Conservation (phyloP, 305 asterid genomes). For the Rubia tinctorum region DNA sequence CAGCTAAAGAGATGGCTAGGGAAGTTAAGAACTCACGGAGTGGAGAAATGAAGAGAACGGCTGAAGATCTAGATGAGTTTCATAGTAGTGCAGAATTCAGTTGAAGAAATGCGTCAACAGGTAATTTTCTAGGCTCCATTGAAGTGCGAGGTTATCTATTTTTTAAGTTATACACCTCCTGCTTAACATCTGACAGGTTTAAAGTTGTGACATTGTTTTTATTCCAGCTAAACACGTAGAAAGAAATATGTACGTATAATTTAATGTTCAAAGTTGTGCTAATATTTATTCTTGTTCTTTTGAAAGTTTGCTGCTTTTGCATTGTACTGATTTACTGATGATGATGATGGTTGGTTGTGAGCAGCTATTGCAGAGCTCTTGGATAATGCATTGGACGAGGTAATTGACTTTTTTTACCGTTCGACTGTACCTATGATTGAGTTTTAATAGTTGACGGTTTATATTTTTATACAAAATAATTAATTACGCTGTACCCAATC, state of each 20-base stretch:
- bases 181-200: background rate
- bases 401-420: slow-evolving; percentile 16
- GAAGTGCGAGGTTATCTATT: background rate
- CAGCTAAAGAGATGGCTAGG: slow-evolving; percentile 54
- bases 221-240: no score
- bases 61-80: slow-evolving; percentile 52
- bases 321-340: background rate
- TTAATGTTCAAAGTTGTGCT: no score
- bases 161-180: no score
- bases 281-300: no score
- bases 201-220: background rate
- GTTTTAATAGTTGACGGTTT: no score
- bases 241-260: no score
- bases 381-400: slow-evolving; percentile 87
- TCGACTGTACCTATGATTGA: no score
- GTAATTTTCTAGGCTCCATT: slow-evolving; percentile 22
- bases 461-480: no score
- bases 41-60: slow-evolving; percentile 47
- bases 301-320: background rate
- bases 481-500: no score
- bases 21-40: slow-evolving; percentile 44
- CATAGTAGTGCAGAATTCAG: slow-evolving; percentile 74
- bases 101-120: slow-evolving; percentile 93
- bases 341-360: background rate
- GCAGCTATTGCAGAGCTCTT: slow-evolving; percentile 85